A percentile compares a stretch with the other conserved stretches of the same genome.
Conservation (phyloP, 1,139 yeast species). For the Taphrina populina region DNA sequence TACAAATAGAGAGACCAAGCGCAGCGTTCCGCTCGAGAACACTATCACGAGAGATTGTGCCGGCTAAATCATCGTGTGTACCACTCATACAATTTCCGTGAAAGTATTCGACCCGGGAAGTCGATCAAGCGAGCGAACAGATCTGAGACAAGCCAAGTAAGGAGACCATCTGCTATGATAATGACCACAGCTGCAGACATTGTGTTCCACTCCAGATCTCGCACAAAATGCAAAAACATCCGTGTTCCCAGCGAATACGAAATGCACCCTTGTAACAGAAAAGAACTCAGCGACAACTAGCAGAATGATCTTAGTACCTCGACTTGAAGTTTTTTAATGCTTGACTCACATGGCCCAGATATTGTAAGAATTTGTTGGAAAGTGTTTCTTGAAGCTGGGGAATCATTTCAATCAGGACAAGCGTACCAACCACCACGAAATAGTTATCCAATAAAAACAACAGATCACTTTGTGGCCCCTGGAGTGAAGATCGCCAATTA, state of each 20-base stretch:
- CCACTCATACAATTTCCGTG: conserved; percentile 1
- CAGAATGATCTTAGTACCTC: background rate
- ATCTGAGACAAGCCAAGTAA: conserved; percentile 1
- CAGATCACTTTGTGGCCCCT: conserved; percentile 37
- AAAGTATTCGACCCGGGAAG: background rate
- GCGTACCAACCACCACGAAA: conserved; percentile 2
- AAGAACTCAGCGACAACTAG: conserved; percentile 4
- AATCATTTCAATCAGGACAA: conserved; percentile 5
- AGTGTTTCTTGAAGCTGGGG: background rate
- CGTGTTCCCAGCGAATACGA: background rate
- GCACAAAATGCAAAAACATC: background rate
- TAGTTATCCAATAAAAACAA: conserved; percentile 35
- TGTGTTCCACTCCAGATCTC: conserved; percentile 8
- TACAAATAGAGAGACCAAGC: too few relatives aligned
- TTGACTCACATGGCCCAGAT: conserved; percentile 14
- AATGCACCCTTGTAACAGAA: conserved; percentile 1
- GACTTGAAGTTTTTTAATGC: too few relatives aligned
- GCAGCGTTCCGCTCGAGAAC: too few relatives aligned
- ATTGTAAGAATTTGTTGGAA: background rate
- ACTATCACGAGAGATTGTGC: too few relatives aligned
- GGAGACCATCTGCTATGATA: background rate
- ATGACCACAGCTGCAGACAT: conserved; percentile 13
- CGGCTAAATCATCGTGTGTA: background rate
- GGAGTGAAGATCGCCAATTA: conserved; percentile 34
- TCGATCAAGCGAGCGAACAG: conserved; percentile 3